Percentiles rank a stretch among this genome's conserved stretches.
phyloP scores from a whole-genome alignment of 2,329 filamentous ascomycete genomes.

The Aureobasidium sp. region DNA sequence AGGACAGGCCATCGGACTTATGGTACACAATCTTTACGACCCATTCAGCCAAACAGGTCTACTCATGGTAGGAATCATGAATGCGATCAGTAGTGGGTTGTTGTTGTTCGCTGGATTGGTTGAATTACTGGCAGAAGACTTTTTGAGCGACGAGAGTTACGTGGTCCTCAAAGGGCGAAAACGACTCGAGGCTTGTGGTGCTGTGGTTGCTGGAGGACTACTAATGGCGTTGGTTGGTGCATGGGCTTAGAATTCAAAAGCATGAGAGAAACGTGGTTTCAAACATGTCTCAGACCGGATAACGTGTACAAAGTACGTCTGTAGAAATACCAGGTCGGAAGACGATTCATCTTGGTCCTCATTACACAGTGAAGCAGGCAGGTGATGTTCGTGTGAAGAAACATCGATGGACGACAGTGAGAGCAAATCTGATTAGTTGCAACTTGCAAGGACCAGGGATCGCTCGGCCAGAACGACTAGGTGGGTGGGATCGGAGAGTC shows the following conservation, averaged over 20 bases:
- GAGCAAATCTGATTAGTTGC: too few species aligned
- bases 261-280: not conserved
- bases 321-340: not conserved
- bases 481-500: too few species aligned
- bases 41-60: conserved; percentile 40
- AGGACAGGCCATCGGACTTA: conserved; percentile 42
- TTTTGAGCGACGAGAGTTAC: conserved; percentile 57
- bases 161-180: conserved; percentile 48
- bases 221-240: conserved; percentile 62
- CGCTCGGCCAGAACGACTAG: too few species aligned
- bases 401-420: not conserved
- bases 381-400: not conserved
- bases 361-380: not conserved
- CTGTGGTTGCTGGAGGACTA: conserved; percentile 51
- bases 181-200: conserved; percentile 53
- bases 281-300: not conserved
- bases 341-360: not conserved
- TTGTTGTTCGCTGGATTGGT: conserved; percentile 43
- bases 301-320: not conserved
- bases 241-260: conserved; percentile 43
- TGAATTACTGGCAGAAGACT: conserved; percentile 43
- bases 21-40: conserved; percentile 44
- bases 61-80: conserved; percentile 44
- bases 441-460: too few species aligned
- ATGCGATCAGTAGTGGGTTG: conserved; percentile 41